phyloP scores from a whole-genome alignment of 208 protist genomes.

The Jaenimonas drosophilae region DNA sequence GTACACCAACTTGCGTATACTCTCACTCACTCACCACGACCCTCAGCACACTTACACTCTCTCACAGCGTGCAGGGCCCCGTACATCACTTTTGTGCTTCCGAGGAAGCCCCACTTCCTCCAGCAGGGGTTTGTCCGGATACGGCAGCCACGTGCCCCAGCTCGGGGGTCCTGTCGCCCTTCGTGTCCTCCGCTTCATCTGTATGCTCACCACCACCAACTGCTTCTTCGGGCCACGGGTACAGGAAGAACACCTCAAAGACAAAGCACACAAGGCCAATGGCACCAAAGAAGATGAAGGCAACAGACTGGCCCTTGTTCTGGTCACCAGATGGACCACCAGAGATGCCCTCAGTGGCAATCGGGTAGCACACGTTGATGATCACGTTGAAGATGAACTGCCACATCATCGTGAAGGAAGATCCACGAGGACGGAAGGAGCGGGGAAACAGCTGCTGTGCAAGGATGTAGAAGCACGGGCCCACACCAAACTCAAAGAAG shows the following conservation, averaged over 20 bases:
- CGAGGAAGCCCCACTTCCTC: too few relatives aligned
- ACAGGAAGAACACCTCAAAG: conserved; percentile 38
- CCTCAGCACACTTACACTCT: too few relatives aligned
- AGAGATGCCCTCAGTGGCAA: conserved; percentile 43
- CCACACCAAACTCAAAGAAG: conserved; percentile 38
- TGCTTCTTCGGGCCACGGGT: conserved; percentile 17
- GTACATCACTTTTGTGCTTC: too few relatives aligned
- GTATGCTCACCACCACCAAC: not conserved
- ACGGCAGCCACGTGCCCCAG: not conserved
- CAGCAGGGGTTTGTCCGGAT: too few relatives aligned
- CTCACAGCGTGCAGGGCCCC: too few relatives aligned
- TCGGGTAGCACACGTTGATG: conserved; percentile 54
- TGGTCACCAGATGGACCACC: conserved; percentile 41
- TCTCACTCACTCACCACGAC: too few relatives aligned
- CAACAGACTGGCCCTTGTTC: conserved; percentile 48
- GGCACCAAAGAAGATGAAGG: conserved; percentile 54
- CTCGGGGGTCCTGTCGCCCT: not conserved
- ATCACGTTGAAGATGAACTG: conserved; percentile 55
- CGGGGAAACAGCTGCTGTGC: conserved; percentile 49
- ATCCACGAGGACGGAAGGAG: conserved; percentile 44
- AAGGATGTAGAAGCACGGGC: conserved; percentile 48
- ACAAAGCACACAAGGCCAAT: conserved; percentile 30
- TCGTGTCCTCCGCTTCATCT: not conserved
- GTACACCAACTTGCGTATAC: too few relatives aligned
- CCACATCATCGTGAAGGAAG: conserved; percentile 20